Evolutionary conservation across 2,329 filamentous ascomycete genomes (phyloP), one percentile per base, ranked within the genome.

Genomic region (Xylariaceae sp.): DNA sequence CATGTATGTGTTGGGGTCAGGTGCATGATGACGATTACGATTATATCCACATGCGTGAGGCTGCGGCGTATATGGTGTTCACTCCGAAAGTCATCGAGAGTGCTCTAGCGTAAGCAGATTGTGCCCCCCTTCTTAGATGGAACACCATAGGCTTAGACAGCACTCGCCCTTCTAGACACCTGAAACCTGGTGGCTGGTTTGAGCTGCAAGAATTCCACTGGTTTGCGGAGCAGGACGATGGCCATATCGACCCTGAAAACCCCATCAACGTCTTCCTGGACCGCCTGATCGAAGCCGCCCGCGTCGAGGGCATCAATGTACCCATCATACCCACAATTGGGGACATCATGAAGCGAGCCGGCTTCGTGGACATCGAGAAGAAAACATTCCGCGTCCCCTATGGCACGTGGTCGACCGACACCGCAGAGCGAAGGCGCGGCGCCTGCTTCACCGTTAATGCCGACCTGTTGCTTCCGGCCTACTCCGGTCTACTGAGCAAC

Each of bases 361-460:
- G 68, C 0, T 71, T 67, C 32, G 51, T 60, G 13, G 62, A 70
- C 37, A 54, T 71, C 3, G 51, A 53, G 3, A 60, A 64, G 18
- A 50, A 55, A 13, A 55, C 59, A 6, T 61, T 63, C 47, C 68
- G 71, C 50, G 57, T 74, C 8, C 71, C 73, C 0, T 62, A 70
- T 5, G 69, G 67, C 12, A 54, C 58, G 0, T 76, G 72, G 73
- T 61, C 70, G 0, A 64, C 57, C 34, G 66, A 75, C 34, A 55
- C 61, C 14, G 64, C 60, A 11, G 59, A 71, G 29, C 71, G 69
- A 47, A 61, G 62, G 36, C 62, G 72, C 39, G 71, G 58, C 9
- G 48, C 58, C n/a, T 65, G 63, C 32, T 28, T 51, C 24, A 41
- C 19, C 14, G 36, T 47, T 35, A 47, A 43, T n/a, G 40, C 39